Evolutionary conservation across 2,329 filamentous ascomycete species (phyloP).

Genomic region (Trichoderma asperellum): DNA sequence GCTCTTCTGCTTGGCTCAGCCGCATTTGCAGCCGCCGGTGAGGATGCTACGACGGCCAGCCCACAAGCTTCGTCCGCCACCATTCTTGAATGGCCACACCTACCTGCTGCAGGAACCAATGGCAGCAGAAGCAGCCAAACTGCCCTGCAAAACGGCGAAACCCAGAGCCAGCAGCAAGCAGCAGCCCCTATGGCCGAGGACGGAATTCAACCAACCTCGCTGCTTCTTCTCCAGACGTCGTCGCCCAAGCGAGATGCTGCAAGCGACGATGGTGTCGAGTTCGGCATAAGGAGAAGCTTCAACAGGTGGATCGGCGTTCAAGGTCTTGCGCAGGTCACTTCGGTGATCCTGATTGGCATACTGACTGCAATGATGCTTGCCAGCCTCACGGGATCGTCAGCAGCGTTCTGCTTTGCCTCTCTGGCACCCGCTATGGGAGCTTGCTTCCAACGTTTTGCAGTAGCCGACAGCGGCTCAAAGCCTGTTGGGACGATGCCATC

Average conservation of each 20-base stretch:
- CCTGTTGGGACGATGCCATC: neutral
- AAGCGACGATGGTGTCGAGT: neutral
- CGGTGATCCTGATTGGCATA: neutral
- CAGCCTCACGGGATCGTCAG: neutral
- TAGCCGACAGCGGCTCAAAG: too few relatives aligned
- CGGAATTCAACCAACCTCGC: neutral
- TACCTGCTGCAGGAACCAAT: neutral
- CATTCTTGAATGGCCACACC: neutral
- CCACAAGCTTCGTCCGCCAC: neutral
- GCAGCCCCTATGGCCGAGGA: neutral
- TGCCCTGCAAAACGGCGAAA: neutral
- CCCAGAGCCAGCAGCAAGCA: neutral
- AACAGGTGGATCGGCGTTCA: neutral
- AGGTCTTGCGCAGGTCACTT: neutral
- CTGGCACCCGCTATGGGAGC: neutral
- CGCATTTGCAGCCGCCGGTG: neutral
- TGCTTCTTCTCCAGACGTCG: neutral
- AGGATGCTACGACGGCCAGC: neutral
- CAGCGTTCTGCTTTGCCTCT: neutral
- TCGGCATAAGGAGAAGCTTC: neutral
- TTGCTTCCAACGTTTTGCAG: neutral
- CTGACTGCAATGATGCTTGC: neutral
- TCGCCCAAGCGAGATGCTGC: neutral
- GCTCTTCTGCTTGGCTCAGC: neutral
- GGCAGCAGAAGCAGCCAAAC: neutral